Evolutionary conservation across 1,284 basidiomycete species (phyloP), one percentile per base, ranked within the genome.

Genomic region (Cryptococcus sp.): DNA sequence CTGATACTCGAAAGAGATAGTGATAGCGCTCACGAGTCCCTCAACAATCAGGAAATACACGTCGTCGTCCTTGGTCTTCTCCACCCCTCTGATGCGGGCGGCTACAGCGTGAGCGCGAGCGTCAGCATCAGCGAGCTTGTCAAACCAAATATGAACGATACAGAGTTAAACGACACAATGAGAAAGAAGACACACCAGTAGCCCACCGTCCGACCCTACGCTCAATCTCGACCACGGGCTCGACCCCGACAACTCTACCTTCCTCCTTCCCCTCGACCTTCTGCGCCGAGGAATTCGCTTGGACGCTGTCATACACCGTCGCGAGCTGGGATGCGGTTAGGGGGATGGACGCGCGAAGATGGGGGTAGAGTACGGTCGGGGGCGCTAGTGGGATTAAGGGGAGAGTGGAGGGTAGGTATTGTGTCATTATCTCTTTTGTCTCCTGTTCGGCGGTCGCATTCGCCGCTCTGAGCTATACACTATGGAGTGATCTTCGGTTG

Each of bases 141-240:
- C 23, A n/a, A 7, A 38, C 6, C 27, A 46, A 17, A 23, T n/a
- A n/a, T n/a, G n/a, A n/a, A n/a, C n/a, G 22, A 41, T 17, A 27
- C 19, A 17, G 40, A 46, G 27, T 39, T 5, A 13, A 3, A 22
- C 16, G 5, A 19, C 15, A 17, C 15, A n/a, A 41, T 6, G 35
- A n/a, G 19, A 49, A 1, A 11, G 20, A 39, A 22, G 4, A 69
- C 72, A 57, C 56, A 73, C 74, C 74, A 52, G 66, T 69, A 4
- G 69, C 75, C 75, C 75, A 77, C 42, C 75, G 59, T 17, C 72
- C 71, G 5, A 76, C 64, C 38, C 75, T 67, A 22, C 72, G 58
- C 57, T 77, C 73, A 50, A 66, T 65, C 30, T 77, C 73, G 16
- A 65, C 55, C 17, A 76, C 75, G 20, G 75, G 75, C 4, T 76